Evolutionary conservation across 768 basidiomycete species (phyloP).

Genomic region (Kwoniella shandongensis): DNA sequence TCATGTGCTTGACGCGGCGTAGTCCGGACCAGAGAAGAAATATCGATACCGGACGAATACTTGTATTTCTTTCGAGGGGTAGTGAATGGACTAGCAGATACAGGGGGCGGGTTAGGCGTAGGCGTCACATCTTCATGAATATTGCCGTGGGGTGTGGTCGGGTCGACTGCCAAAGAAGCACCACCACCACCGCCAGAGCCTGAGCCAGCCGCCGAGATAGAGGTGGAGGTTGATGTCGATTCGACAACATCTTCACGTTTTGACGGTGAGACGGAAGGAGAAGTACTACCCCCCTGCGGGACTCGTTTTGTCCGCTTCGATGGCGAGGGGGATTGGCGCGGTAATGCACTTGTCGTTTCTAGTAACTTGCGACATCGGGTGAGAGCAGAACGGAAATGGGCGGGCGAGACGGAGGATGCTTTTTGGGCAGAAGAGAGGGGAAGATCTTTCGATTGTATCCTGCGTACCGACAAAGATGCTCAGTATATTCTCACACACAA

Average conservation of each 20-base stretch:
- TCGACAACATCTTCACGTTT: not conserved
- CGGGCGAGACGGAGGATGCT: slow-evolving; percentile 45
- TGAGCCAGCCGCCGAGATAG: not conserved
- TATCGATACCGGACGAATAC: slow-evolving; percentile 34
- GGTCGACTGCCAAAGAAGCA: no score
- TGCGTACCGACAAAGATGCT: slow-evolving; percentile 13
- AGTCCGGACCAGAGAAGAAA: slow-evolving; percentile 22
- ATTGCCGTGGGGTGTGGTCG: not conserved
- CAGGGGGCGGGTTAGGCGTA: not conserved
- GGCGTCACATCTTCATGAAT: slow-evolving; percentile 1
- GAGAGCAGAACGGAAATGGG: slow-evolving; percentile 40
- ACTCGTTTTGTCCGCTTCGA: no score
- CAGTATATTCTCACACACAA: no score
- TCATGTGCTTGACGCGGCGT: slow-evolving; percentile 4
- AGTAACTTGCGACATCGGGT: slow-evolving; percentile 23
- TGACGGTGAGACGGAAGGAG: slow-evolving; percentile 9
- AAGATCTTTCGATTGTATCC: slow-evolving; percentile 39
- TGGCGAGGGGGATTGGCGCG: no score
- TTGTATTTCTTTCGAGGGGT: slow-evolving; percentile 42
- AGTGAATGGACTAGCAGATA: slow-evolving; percentile 12
- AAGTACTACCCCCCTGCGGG: not conserved
- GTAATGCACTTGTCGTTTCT: slow-evolving; percentile 6
- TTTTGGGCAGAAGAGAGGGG: slow-evolving; percentile 39
- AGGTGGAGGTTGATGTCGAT: not conserved
- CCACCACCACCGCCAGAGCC: not conserved